A percentile compares a stretch with the other conserved stretches of the same genome.
Evolutionary conservation across 345 rosid genomes (phyloP).

Genomic region (Balakata baccata): DNA sequence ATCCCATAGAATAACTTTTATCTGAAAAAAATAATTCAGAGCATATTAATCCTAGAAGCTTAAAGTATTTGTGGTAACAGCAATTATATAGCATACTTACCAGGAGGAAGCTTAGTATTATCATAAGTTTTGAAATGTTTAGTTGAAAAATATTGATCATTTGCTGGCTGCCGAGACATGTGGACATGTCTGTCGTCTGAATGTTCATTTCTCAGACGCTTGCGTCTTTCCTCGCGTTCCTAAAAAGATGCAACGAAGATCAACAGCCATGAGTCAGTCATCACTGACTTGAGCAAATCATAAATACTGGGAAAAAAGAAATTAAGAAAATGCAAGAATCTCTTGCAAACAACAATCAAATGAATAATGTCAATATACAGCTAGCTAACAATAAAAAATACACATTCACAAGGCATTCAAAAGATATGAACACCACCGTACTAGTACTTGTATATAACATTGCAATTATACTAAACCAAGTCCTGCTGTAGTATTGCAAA

Average conservation of each 20-base stretch:
- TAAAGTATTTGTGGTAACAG: neutral
- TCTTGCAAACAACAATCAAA: neutral
- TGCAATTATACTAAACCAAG: neutral
- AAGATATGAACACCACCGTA: neutral
- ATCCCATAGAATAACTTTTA: neutral
- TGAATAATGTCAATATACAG: neutral
- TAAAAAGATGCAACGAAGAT: slow-evolving; percentile 27
- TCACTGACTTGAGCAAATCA: neutral
- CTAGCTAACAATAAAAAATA: neutral
- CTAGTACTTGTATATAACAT: neutral
- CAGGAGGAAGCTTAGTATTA: slow-evolving; percentile 78
- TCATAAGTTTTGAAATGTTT: slow-evolving; percentile 52
- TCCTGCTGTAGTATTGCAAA: neutral
- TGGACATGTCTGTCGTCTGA: slow-evolving; percentile 51
- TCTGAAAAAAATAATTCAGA: neutral
- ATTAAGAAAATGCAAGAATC: neutral
- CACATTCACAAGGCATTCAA: neutral
- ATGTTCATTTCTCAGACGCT: slow-evolving; percentile 61
- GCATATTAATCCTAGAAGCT: neutral
- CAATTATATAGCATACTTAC: slow-evolving; percentile 36
- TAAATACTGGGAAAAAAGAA: neutral
- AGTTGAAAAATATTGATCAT: slow-evolving; percentile 47
- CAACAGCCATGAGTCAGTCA: neutral
- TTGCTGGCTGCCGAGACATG: slow-evolving; percentile 47
- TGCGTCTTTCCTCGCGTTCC: slow-evolving; percentile 97